Percentiles rank a stretch among this genome's conserved stretches.
phyloP scores from a whole-genome alignment of 148 eudicot genomes.

The Camellia sinensis region DNA sequence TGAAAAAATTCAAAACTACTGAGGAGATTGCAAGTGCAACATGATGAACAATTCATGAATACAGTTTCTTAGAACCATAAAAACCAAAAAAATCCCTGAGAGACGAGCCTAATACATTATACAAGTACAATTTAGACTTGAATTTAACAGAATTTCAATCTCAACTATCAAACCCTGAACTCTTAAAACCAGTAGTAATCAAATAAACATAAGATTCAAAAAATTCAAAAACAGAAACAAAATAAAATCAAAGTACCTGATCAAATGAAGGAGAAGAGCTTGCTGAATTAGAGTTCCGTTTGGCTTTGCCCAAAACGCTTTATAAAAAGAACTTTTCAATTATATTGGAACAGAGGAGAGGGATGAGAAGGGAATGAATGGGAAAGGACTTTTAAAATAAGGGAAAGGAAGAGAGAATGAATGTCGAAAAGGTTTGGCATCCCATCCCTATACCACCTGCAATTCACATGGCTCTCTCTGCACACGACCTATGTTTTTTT shows the following conservation, averaged over 20 bases:
- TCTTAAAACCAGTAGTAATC: too few relatives aligned
- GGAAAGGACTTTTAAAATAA: background rate
- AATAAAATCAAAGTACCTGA: slow-evolving; percentile 2
- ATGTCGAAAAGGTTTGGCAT: slow-evolving; percentile 13
- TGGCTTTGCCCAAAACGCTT: background rate
- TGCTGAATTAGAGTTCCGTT: background rate
- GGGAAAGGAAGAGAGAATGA: slow-evolving; percentile 8
- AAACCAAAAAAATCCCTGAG: background rate
- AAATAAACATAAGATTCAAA: too few relatives aligned
- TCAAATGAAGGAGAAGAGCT: background rate
- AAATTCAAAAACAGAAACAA: too few relatives aligned
- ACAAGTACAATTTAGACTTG: too few relatives aligned
- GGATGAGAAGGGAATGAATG: background rate
- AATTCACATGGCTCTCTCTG: slow-evolving; percentile 19
- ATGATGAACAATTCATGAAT: background rate
- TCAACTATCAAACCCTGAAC: too few relatives aligned
- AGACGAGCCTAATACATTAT: background rate
- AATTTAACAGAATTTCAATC: too few relatives aligned
- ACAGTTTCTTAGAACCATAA: too few relatives aligned
- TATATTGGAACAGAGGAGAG: background rate
- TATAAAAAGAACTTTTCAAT: background rate
- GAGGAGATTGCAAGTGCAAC: background rate
- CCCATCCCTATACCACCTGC: slow-evolving; percentile 24
- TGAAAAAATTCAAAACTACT: too few relatives aligned
- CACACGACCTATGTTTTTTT: slow-evolving; percentile 4